phyloP scores from a whole-genome alignment of 805 yeast genomes.

The Cyberlindnera mycetangii region DNA sequence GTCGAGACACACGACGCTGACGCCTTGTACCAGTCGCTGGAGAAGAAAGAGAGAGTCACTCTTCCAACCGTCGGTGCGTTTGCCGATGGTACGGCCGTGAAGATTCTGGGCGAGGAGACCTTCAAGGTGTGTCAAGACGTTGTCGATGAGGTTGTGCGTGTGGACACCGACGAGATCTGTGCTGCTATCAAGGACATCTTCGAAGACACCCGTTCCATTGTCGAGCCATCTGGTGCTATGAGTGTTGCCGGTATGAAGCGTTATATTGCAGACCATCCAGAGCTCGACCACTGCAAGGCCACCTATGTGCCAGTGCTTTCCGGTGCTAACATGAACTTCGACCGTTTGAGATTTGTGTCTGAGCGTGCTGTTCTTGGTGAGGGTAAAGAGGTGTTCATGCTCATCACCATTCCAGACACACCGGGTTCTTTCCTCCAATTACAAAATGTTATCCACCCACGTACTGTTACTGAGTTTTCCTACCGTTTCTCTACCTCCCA shows the following conservation, averaged over 20 bases:
- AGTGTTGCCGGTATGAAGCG: constrained; percentile 92
- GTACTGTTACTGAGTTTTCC: constrained; percentile 91
- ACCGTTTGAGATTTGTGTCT: constrained; percentile 89
- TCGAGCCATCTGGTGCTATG: constrained; percentile 97
- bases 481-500: constrained; percentile 64
- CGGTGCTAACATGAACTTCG: constrained; percentile 99
- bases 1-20: constrained; percentile 96
- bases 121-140: constrained; percentile 72
- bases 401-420: constrained; percentile 84
- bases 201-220: constrained; percentile 90
- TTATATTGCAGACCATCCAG: constrained; percentile 67
- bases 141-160: constrained; percentile 87
- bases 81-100: constrained; percentile 99
- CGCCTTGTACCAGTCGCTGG: constrained; percentile 75
- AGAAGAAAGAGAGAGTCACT: constrained; percentile 49
- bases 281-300: constrained; percentile 63
- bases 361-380: constrained; percentile 99
- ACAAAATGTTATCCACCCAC: constrained; percentile 77
- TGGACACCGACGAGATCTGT: constrained; percentile 88
- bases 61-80: constrained; percentile 85
- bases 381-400: constrained; percentile 91
- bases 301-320: constrained; percentile 83
- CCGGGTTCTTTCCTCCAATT: constrained; percentile 87
- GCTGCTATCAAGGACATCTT: constrained; percentile 97
- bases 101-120: constrained; percentile 84